Percentiles rank a stretch among this genome's conserved stretches.
phyloP scores from a whole-genome alignment of 2,329 filamentous ascomycete genomes.

The Colletotrichum agaves region DNA sequence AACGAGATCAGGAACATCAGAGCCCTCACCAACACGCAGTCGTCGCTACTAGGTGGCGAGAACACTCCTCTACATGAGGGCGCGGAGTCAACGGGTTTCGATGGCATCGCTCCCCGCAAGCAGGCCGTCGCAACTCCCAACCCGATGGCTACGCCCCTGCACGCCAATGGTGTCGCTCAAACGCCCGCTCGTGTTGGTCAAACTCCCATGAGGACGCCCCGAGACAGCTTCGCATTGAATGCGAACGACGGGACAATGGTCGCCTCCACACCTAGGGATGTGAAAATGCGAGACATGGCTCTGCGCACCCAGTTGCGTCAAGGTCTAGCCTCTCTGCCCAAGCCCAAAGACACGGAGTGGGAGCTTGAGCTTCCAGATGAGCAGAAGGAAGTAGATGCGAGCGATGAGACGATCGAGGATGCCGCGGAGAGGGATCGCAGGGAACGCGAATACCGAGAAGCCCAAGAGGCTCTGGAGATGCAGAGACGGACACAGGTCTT shows the following conservation, averaged over 20 bases:
- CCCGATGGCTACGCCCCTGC: conserved; percentile 89
- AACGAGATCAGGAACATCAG: conserved; percentile 97
- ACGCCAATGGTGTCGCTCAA: conserved; percentile 70
- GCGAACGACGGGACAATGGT: conserved; percentile 73
- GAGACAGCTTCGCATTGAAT: conserved; percentile 89
- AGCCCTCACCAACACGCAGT: conserved; percentile 92
- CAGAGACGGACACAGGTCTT: conserved; percentile 90
- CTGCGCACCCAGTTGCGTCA: conserved; percentile 75
- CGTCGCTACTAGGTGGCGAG: conserved; percentile 90
- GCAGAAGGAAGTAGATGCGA: conserved; percentile 66
- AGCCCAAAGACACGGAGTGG: conserved; percentile 93
- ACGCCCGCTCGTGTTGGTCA: conserved; percentile 78
- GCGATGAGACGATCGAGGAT: conserved; percentile 62
- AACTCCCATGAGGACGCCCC: conserved; percentile 87
- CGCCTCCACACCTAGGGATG: conserved; percentile 80
- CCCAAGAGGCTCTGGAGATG: conserved; percentile 80
- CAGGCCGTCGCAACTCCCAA: conserved; percentile 92
- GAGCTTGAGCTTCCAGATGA: conserved; percentile 93
- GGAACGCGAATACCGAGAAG: conserved; percentile 78
- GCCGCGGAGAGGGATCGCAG: conserved; percentile 81
- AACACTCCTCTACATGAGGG: conserved; percentile 91
- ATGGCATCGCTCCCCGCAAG: conserved; percentile 82
- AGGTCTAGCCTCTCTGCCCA: conserved; percentile 85
- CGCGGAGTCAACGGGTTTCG: conserved; percentile 84
- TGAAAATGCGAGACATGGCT: conserved; percentile 76